Base-by-base conservation (phyloP, 805 yeast species). In the Candida golubevii region DNA sequence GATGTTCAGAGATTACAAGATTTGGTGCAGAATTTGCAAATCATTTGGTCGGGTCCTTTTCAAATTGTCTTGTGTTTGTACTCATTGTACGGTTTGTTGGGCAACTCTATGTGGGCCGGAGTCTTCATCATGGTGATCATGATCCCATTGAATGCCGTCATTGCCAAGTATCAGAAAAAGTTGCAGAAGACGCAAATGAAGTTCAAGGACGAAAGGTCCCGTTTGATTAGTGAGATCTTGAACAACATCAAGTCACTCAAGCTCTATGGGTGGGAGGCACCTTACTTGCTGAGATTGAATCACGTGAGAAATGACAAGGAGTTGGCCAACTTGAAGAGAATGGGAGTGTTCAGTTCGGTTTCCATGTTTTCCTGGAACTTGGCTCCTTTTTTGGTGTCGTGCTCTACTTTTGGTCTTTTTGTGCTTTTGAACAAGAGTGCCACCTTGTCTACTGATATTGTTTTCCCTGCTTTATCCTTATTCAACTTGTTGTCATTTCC, bases 51-150 rank as follows among this genome's bases (percentile, higher is more conserved):
- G 1, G 96, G 96, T 39, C 97, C 97, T 1, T 85, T 89, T 66
- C 96, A 90, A 66, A 80, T 90, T 53, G 57, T 75, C 23, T 65
- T 90, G 45, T 88, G 97, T 72, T 72, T 90, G 49, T 63, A 75
- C 36, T 83, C 93, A 1, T 71, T 90, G 42, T 78, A 88, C 62
- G 75, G 78, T 4, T 66, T 90, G 36, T 65, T 90, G 45, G 97
- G 97, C 32, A 79, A 82, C 47, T 78, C 93, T n/a, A 89, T 90
- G 95, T 88, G 97, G 96, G 84, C 95, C 35, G 98, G 98, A 62
- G 95, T 91, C 11, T 65, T 77, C 29, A 80, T 91, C 46, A 80
- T 90, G 79, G 59, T 82, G 3, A 57, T 88, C 28, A 81, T 88
- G 78, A 80, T 89, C 52, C 96, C 97, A 6, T 58, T 88, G 39